Percentiles rank a stretch among this genome's conserved stretches.
These are phyloP conservation scores for Talaromyces proteolyticus DNA, from an alignment of 495 filamentous ascomycete genomes.

Conservation along the genomic window DNA sequence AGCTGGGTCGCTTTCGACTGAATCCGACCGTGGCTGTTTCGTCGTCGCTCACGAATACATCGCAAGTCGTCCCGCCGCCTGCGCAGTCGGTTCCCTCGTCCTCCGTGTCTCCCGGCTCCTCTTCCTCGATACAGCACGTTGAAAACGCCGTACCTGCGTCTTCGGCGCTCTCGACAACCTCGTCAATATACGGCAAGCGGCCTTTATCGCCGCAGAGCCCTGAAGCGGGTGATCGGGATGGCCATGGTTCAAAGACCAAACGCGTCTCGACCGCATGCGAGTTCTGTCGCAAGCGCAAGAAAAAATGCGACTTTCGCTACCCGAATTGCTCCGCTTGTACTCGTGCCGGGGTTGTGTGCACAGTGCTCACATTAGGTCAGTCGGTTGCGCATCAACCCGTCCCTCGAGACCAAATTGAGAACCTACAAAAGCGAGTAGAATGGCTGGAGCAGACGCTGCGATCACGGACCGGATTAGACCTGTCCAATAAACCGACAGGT, in stretches of 20 bases:
- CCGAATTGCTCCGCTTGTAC: constrained; percentile 48
- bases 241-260: constrained; percentile 13
- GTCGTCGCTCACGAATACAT: constrained; percentile 14
- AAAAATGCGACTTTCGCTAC: constrained; percentile 50
- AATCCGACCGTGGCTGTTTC: constrained; percentile 3
- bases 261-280: constrained; percentile 46
- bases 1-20: constrained; percentile 41
- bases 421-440: constrained; percentile 44
- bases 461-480: constrained; percentile 29
- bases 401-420: constrained; percentile 44
- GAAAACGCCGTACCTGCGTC: background rate
- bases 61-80: background rate
- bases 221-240: constrained; percentile 1
- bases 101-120: background rate
- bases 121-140: background rate
- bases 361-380: constrained; percentile 36
- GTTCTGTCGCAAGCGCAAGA: constrained; percentile 48
- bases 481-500: constrained; percentile 28
- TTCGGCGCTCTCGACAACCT: background rate
- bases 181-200: background rate
- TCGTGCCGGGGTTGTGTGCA: constrained; percentile 45
- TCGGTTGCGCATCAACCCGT: constrained; percentile 36
- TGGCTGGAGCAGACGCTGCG: constrained; percentile 41
- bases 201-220: constrained; percentile 1
- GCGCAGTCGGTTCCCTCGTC: background rate